Evolutionary conservation across 495 filamentous ascomycete species (phyloP), one percentile per base, ranked within the genome.

Genomic region (Elasticomyces elasticus): DNA sequence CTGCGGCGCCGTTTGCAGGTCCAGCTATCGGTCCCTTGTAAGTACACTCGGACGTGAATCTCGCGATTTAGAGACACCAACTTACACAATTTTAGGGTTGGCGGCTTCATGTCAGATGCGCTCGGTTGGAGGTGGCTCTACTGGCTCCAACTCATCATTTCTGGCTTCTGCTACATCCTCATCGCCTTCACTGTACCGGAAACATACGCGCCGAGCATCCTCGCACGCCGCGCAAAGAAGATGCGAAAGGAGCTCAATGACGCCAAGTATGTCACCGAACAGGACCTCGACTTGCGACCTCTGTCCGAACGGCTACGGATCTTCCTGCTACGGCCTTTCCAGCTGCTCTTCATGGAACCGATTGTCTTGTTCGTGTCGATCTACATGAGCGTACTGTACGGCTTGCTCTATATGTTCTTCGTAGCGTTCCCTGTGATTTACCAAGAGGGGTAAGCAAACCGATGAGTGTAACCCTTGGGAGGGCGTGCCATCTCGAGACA

Each of bases 1-100:
- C 81, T 76, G 79, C 76, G 30, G 81, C 84, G 69, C 86, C 90
- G 64, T 73, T 90, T 49, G 64, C 81, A 26, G 87, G 87, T 5
- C 54, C 54, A 6, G 38, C n/a, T 24, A 45, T 87, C 22, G 85
- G 84, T 27, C 82, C 89, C 22, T 46, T 89, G n/a, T n/a, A n/a
- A n/a, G n/a, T n/a, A n/a, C n/a, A 9, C 10, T 9, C 69, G 62
- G 2, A 64, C 56, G 1, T 67, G 56, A 12, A 64, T 6, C 68
- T 65, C 1, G 49, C 67, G 20, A 35, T 64, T 5, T 63, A 64
- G 1, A 68, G 68, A 6, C 56, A 60, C 9, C n/a, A n/a, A n/a
- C n/a, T n/a, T n/a, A n/a, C n/a, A n/a, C n/a, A n/a, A n/a, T n/a
- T n/a, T n/a, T n/a, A n/a, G n/a, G n/a, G 64, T 72, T 4, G 69